Conservation (phyloP, 1,284 basidiomycete genomes). For the Trichosporon faecale region DNA sequence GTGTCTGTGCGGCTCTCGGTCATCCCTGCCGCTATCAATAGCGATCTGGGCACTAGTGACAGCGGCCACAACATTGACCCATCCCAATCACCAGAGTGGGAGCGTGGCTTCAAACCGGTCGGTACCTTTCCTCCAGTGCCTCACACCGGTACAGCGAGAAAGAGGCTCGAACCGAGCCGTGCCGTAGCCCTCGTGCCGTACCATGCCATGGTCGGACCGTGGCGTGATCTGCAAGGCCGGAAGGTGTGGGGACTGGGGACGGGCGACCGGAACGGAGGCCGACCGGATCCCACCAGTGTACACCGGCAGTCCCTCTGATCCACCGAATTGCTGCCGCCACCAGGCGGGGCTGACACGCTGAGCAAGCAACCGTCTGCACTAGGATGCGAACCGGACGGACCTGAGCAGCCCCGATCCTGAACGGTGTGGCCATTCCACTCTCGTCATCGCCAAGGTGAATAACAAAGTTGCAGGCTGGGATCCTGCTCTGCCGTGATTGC, state of each 20-base stretch:
- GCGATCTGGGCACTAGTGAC: background rate
- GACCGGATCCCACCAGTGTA: background rate
- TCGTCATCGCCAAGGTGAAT: conserved; percentile 4
- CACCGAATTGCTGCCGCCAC: background rate
- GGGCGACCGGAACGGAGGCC: background rate
- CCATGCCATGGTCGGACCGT: background rate
- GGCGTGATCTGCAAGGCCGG: background rate
- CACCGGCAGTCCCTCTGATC: background rate
- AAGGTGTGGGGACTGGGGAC: background rate
- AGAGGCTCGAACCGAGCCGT: background rate
- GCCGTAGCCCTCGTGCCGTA: background rate
- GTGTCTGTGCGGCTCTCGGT: background rate
- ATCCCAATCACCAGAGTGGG: background rate
- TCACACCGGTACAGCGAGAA: background rate
- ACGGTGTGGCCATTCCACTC: background rate
- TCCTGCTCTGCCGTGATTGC: background rate
- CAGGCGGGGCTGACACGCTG: background rate
- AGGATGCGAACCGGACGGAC: background rate
- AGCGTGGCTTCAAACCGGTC: conserved; percentile 1
- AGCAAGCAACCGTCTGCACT: background rate
- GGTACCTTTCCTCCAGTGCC: background rate
- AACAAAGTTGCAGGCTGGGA: conserved; percentile 9
- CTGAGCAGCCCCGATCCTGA: background rate
- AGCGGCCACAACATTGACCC: background rate
- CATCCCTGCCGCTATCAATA: background rate